Base-by-base conservation (phyloP, 2,329 filamentous ascomycete species). In the Diplodia mutila region DNA sequence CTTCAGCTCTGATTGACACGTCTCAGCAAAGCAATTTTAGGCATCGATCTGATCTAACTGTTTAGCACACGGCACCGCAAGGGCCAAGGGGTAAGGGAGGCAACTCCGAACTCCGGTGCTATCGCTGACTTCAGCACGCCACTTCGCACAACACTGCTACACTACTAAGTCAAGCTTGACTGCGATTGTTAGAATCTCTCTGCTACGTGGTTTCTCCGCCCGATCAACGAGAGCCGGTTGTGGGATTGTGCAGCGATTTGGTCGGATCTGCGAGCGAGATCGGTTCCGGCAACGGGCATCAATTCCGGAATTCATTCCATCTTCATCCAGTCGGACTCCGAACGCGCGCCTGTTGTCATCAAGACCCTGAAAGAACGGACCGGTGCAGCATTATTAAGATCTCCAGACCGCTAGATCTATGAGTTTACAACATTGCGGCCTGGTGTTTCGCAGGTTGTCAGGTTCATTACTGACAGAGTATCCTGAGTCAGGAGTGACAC, bases 51-150 rank as follows among this genome's bases (percentile, higher is more conserved):
- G 46, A 25, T 32, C 46, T 25, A 2, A n/a, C 51, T n/a, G 4
- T 63, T 48, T 29, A 48, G 23, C 59, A 49, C 27, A 49, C 27
- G 25, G 16, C 16, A 21, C 59, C 42, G 59, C 59, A 63, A 25
- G 59, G 59, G 6, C 46, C 59, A 51, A 51, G 59, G 59, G 59
- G 59, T 37, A 51, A 51, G 37, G 59, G 59, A 63, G 59, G 29
- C n/a, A 63, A 63, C 29, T 63, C 59, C 59, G 59, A 63, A 63
- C 46, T 63, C 59, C 59, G 59, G 8, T 25, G 27, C 27, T 2
- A 37, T 11, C 34, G 34, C 34, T 11, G 29, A 32, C 29, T 32
- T 32, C 29, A 42, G 9, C 37, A 42, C 37, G 37, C 37, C 9
- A 42, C 37, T 7, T n/a, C 37, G 37, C 37, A 46, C 16, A 46